Conservation (phyloP, 306 rosid species). For the Citrullus mucosospermus region DNA sequence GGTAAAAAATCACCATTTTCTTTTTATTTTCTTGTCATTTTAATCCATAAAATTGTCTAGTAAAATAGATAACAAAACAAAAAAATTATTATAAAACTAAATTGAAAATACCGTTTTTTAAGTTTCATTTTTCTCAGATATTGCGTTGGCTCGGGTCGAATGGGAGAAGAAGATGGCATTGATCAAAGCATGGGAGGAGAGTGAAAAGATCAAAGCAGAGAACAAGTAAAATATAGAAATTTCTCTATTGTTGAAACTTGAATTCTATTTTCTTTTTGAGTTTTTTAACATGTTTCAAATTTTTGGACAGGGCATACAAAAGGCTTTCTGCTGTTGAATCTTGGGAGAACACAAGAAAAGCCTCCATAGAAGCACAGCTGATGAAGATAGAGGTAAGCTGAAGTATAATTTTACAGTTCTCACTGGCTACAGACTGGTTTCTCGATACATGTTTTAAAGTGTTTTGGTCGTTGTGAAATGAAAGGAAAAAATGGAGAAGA, state of each 20-base stretch:
- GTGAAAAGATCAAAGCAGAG: constrained; percentile 71
- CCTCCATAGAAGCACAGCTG: constrained; percentile 46
- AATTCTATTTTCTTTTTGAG: not conserved
- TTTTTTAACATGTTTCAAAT: not conserved
- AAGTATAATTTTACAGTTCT: not conserved
- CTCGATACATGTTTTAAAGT: not conserved
- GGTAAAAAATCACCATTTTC: constrained; percentile 11
- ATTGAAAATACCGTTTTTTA: not conserved
- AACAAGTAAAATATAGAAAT: constrained; percentile 34
- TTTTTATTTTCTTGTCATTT: not conserved
- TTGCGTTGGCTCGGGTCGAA: constrained; percentile 36
- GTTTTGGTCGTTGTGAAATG: not conserved
- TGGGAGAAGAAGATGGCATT: constrained; percentile 68
- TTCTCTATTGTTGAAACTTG: not conserved
- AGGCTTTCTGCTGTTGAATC: constrained; percentile 39
- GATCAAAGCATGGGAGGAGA: constrained; percentile 90
- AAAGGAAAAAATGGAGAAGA: constrained; percentile 11
- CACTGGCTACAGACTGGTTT: not conserved
- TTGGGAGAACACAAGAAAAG: constrained; percentile 58
- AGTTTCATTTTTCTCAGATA: constrained; percentile 26
- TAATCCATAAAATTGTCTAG: not conserved
- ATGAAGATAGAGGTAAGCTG: constrained; percentile 52
- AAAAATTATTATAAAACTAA: not conserved
- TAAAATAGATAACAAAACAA: not conserved
- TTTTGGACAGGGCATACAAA: constrained; percentile 47